Base-by-base conservation (phyloP, 768 basidiomycete genomes). In the Rickenella mellea region DNA sequence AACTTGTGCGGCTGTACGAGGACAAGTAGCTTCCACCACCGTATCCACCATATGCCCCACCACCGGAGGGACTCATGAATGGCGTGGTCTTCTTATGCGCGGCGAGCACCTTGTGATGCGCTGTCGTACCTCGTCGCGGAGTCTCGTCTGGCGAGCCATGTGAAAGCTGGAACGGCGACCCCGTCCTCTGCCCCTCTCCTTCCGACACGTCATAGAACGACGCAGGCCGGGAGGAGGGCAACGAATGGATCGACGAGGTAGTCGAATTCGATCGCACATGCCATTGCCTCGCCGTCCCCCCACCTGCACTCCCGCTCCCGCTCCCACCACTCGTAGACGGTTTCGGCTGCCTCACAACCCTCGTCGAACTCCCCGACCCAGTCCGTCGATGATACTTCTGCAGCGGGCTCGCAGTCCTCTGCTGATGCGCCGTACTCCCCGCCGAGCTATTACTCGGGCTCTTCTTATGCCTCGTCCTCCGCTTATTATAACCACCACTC, bases 41-140 rank as follows among this genome's bases (percentile, higher is more conserved):
- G 46, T 68, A 66, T 4, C 62, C 62, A n/a, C n/a, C n/a, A n/a
- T n/a, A n/a, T 10, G 33, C 19, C 40, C 43, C 48, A 37, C 26
- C 35, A 27, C 27, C 47, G 9, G 44, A 44, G 9, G 78, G 79
- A 49, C 73, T 80, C 50, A 66, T 63, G 56, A 87, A 86, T 1
- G 85, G 80, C 2, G 80, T 84, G 48, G 74, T 66, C 20, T 83
- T 77, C 54, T 91, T 90, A 59, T 91, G 87, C 5, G 84, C 87
- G 25, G 90, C 68, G 48, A 90, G 87, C 3, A 82, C 80, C 27
- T 81, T 74, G 31, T 59, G 67, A 24, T 59, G 53, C 14, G 52
- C 63, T 46, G 50, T 58, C 49, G 45, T 60, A 38, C 56, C 67
- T 45, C 59, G 67, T 46, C 58, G 70, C 46, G 56, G 63, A 26